Base-by-base conservation (phyloP, 2,329 filamentous ascomycete genomes). In the Anthostomella pinea region DNA sequence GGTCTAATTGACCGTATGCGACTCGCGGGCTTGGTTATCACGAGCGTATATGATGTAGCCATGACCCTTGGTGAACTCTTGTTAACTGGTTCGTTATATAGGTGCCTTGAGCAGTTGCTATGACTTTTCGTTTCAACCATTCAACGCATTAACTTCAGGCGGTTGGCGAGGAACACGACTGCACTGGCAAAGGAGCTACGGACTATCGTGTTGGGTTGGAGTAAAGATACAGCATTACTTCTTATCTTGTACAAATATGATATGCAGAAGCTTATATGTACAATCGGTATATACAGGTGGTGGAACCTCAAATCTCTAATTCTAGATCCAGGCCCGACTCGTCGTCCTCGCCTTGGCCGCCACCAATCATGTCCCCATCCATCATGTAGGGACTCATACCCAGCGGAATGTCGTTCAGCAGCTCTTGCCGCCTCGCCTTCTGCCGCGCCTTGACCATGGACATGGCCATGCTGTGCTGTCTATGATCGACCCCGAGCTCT, bases 401-500 rank as follows among this genome's bases (percentile, higher is more conserved):
- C 4, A 51, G 30, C 5, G 53, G 52, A 13, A 59, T 30, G 19
- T 46, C 46, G 2, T 16, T 9, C 11, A 59, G 48, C 13, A 61
- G 53, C 45, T 61, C 61, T 30, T 56, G 51, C 18, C 51, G 36
- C 10, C 61, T 52, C 18, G 61, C 51, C 21, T 52, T 49, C 6
- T 73, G 65, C 67, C 85, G 91, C 16, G 80, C 85, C 55, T 85
- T 80, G 31, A 96, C 81, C 65, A 89, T 64, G 35, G 81, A 70
- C 59, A 84, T 68, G 26, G 94, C 68, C 69, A 86, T 75, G 51
- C 82, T 81, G 57, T 95, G 93, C 43, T 83, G 69, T 8, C 79
- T 77, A 52, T 81, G 81, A 33, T 77, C 69, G n/a, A 95, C 68
- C 2, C 87, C 86, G 42, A 90, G 53, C 57, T 86, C 77, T 51